Evolutionary conservation across 1,139 yeast species (phyloP).

Genomic region (Suhomyces taliae): DNA sequence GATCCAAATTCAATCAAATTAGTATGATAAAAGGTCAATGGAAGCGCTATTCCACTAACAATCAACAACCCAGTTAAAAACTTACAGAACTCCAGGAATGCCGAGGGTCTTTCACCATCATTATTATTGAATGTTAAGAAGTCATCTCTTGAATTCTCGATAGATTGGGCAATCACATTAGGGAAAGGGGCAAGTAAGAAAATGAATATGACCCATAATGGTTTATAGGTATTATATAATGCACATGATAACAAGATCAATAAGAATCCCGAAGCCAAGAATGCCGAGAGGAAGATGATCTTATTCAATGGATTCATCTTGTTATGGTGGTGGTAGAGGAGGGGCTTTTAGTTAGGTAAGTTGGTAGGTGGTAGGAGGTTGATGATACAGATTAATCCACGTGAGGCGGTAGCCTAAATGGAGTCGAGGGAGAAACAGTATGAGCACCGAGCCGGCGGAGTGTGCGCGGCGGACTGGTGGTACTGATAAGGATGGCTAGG

Average conservation of each 20-base stretch:
- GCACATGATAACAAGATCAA: slow-evolving; percentile 73
- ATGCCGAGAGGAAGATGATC: slow-evolving; percentile 67
- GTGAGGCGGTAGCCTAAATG: no score
- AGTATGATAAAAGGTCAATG: slow-evolving; percentile 64
- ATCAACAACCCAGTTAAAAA: slow-evolving; percentile 66
- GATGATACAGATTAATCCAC: no score
- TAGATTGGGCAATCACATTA: slow-evolving; percentile 46
- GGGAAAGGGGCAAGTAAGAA: slow-evolving; percentile 75
- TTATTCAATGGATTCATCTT: slow-evolving; percentile 60
- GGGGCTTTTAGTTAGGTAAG: no score
- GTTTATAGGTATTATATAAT: slow-evolving; percentile 66
- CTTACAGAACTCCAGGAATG: slow-evolving; percentile 60
- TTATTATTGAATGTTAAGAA: slow-evolving; percentile 63
- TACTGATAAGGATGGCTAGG: no score
- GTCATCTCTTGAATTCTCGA: slow-evolving; percentile 51
- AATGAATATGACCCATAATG: slow-evolving; percentile 64
- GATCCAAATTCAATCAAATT: slow-evolving; percentile 57
- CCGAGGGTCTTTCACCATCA: slow-evolving; percentile 40
- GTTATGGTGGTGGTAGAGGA: not conserved
- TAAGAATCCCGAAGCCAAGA: slow-evolving; percentile 74
- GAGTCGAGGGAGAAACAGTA: no score
- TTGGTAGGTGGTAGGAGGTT: no score
- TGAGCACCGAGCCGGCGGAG: no score
- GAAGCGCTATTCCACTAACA: slow-evolving; percentile 67
- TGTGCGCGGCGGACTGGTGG: no score